Conservation (phyloP, 2,329 filamentous ascomycete species). For the Orbilia blumenaviensis region DNA sequence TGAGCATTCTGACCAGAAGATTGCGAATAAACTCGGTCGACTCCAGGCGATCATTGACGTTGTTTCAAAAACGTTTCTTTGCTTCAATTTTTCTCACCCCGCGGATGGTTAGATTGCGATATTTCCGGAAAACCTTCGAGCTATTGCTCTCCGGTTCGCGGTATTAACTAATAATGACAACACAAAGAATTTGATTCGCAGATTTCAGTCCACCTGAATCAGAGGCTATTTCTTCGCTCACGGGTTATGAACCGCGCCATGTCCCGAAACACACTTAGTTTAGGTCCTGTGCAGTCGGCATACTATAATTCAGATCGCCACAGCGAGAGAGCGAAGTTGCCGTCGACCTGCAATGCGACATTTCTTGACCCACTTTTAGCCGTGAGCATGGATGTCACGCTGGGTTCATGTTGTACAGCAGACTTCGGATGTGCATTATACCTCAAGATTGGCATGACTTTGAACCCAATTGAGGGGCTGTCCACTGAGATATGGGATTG, state of each 20-base stretch:
- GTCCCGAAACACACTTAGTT: no score
- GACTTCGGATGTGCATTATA: background rate
- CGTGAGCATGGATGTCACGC: background rate
- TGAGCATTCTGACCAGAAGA: background rate
- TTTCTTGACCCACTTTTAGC: slow-evolving; percentile 15
- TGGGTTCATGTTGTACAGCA: background rate
- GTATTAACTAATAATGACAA: no score
- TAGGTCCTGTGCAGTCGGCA: no score
- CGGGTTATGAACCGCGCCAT: no score
- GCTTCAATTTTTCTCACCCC: background rate
- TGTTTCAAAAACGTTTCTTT: background rate
- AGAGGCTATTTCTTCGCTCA: no score
- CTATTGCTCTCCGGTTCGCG: no score
- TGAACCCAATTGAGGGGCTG: background rate
- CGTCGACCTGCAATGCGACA: background rate
- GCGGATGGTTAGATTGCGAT: background rate
- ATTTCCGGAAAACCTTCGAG: background rate
- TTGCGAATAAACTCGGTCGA: background rate
- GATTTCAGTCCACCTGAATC: no score
- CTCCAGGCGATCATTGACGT: background rate
- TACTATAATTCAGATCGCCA: background rate
- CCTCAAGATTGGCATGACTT: background rate
- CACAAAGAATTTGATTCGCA: no score
- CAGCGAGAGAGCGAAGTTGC: background rate
- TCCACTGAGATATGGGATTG: background rate